Evolutionary conservation across 257 asterid species (phyloP).

Genomic region (Solanum chaucha): DNA sequence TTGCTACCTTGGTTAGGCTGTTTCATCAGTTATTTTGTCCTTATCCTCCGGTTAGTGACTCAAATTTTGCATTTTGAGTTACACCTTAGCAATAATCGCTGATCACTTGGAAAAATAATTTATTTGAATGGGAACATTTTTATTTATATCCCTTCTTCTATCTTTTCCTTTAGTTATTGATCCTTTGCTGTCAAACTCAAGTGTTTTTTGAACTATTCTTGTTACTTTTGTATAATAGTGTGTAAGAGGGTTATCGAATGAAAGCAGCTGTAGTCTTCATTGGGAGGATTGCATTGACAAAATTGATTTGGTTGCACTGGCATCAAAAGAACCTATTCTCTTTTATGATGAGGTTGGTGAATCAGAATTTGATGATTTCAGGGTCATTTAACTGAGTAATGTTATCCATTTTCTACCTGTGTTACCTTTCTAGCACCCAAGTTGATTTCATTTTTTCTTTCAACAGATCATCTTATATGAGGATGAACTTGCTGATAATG

Average conservation of each 20-base stretch:
- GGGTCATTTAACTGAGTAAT: conserved; percentile 11
- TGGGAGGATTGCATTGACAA: conserved; percentile 82
- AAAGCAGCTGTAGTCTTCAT: conserved; percentile 26
- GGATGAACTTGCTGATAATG: conserved; percentile 98
- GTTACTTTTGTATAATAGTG: conserved; percentile 37
- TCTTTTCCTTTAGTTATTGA: background rate
- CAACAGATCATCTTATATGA: conserved; percentile 80
- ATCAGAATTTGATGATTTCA: conserved; percentile 3
- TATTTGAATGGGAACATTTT: background rate
- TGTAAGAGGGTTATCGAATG: conserved; percentile 33
- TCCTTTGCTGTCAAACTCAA: background rate
- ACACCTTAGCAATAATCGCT: background rate
- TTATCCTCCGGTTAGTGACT: background rate
- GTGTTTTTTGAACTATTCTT: conserved; percentile 1
- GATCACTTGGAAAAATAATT: background rate
- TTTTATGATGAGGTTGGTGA: conserved; percentile 84
- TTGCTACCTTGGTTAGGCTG: background rate
- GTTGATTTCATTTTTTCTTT: background rate
- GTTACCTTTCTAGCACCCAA: background rate
- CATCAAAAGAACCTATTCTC: conserved; percentile 87
- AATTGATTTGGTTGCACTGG: conserved; percentile 73
- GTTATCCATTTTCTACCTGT: conserved; percentile 3
- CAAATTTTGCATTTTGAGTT: background rate
- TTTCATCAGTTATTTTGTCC: background rate
- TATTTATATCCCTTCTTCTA: background rate